A percentile compares a stretch with the other conserved stretches of the same genome.
These are phyloP conservation scores for Lactifluus pinguis DNA, from an alignment of 768 basidiomycete genomes.

Conservation along the genomic window DNA sequence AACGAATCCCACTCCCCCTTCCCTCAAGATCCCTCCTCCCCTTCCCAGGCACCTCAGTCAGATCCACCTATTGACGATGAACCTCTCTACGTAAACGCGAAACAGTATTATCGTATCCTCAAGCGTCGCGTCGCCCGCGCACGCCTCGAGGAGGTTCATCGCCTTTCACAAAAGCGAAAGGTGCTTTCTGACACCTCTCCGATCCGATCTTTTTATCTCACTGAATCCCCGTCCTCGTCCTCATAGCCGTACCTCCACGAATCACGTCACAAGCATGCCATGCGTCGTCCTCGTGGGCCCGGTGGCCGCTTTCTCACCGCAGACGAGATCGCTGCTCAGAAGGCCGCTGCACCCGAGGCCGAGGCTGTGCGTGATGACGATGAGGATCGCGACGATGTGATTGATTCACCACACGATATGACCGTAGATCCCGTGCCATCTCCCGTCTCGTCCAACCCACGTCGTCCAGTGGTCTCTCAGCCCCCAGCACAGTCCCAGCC, in stretches of 20 bases:
- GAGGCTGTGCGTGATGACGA: constrained; percentile 30
- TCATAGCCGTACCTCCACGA: constrained; percentile 93
- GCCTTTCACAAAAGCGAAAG: constrained; percentile 89
- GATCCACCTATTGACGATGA: constrained; percentile 73
- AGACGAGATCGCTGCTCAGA: constrained; percentile 86
- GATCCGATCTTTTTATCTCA: constrained; percentile 1
- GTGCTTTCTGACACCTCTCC: constrained; percentile 29
- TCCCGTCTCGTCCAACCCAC: constrained; percentile 3
- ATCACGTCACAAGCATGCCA: constrained; percentile 95
- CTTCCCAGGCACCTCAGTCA: constrained; percentile 28
- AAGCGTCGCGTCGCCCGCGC: constrained; percentile 89
- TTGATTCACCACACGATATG: constrained; percentile 16
- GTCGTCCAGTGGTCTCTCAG: not conserved
- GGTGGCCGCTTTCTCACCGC: constrained; percentile 97
- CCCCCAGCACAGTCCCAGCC: constrained; percentile 1
- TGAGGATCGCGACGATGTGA: constrained; percentile 39
- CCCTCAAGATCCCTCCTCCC: constrained; percentile 7
- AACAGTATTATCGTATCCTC: constrained; percentile 97
- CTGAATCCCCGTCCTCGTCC: not conserved
- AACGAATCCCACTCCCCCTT: constrained; percentile 5
- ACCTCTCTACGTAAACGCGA: constrained; percentile 98
- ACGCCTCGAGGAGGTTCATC: constrained; percentile 87
- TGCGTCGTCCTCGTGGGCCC: constrained; percentile 93
- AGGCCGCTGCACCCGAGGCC: constrained; percentile 34
- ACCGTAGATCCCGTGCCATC: constrained; percentile 1